Evolutionary conservation across 2,329 filamentous ascomycete species (phyloP).

Genomic region (Monilinia fructicola): DNA sequence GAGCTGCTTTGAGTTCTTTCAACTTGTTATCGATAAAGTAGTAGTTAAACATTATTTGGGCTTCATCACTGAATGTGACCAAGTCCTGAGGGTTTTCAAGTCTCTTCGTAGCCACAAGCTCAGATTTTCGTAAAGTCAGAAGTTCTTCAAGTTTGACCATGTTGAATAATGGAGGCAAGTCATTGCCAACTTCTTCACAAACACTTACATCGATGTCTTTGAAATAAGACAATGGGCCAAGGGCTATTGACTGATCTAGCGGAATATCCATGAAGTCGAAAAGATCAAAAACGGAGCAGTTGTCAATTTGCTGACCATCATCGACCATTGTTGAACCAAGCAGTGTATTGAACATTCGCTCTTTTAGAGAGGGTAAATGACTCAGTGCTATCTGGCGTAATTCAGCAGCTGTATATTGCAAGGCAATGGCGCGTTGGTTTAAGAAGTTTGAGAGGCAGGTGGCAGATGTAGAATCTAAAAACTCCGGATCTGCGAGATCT

Average conservation of each 20-base stretch:
- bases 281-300: conserved; percentile 82
- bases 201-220: conserved; percentile 64
- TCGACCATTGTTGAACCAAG: conserved; percentile 71
- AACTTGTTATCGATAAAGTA: conserved; percentile 64
- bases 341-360: conserved; percentile 69
- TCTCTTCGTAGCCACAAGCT: conserved; percentile 52
- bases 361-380: conserved; percentile 67
- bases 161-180: conserved; percentile 62
- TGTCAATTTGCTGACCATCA: conserved; percentile 62
- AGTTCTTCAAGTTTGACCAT: conserved; percentile 71
- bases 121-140: conserved; percentile 66
- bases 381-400: conserved; percentile 73
- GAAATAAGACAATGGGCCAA: conserved; percentile 62
- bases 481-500: conserved; percentile 59
- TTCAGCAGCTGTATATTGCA: conserved; percentile 85
- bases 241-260: conserved; percentile 47
- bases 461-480: conserved; percentile 55
- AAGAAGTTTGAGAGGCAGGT: conserved; percentile 62
- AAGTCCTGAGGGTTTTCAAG: conserved; percentile 53
- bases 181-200: conserved; percentile 61
- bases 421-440: conserved; percentile 69
- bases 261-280: conserved; percentile 83
- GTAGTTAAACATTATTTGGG: conserved; percentile 58
- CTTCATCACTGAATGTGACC: conserved; percentile 56
- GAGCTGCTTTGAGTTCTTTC: conserved; percentile 51